Evolutionary conservation across 768 basidiomycete species (phyloP), one percentile per base, ranked within the genome.

Genomic region (Cubamyces lactineus): DNA sequence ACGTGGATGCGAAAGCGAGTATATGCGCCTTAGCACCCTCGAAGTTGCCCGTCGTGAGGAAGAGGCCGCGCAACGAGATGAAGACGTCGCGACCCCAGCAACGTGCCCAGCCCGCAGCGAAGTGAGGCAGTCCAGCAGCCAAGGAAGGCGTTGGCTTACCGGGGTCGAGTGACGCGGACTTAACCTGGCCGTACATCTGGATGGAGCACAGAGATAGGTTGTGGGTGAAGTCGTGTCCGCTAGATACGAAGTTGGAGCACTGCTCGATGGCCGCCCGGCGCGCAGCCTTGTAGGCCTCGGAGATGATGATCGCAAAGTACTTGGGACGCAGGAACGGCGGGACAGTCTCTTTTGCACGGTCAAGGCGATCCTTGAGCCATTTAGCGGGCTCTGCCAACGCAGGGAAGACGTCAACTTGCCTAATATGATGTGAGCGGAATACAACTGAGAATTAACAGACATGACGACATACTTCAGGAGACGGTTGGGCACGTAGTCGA

Each of bases 31-130:
- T 89, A 0, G 97, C 96, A 7, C 84, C 94, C 34, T 84, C 84
- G 69, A 85, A 94, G 69, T 92, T 89, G 6, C 97, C 96, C 0
- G 96, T 98, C 0, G 94, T 90, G 70, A 98, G 78, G 78, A 98
- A 96, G 40, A 99, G 79, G 0, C 97, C 97, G 60, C 94, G 86
- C 19, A 97, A 76, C 2, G 94, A 96, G 71, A 97, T 97, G 76
- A 96, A 97, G 1, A 93, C 88, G 69, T 94, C 91, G 21, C 97
- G 86, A 2, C 97, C 97, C 97, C 97, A 99, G 72, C 92, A 94
- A 52, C 97, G 83, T 15, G 96, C 96, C 97, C 97, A 99, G 5
- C 89, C 88, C 8, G 89, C 78, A 1, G 92, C 80, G 72, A 99
- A 98, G 75, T 98, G 97, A 5, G 97, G 96, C 28, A 98, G 78